phyloP scores from a whole-genome alignment of 345 rosid species.

The Murraya koenigii region DNA sequence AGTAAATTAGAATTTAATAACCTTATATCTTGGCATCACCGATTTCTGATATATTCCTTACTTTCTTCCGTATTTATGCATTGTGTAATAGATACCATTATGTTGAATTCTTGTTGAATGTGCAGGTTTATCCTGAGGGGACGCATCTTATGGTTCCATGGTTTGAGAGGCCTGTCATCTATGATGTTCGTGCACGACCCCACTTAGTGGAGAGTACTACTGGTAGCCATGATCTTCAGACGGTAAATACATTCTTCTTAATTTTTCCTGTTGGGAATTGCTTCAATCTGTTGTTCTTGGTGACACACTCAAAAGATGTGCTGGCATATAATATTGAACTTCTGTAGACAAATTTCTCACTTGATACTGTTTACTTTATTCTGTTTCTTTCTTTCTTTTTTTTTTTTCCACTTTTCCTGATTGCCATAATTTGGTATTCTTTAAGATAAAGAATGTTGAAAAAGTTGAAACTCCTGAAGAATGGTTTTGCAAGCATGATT shows the following conservation, averaged over 20 bases:
- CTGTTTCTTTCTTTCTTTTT: too few relatives aligned
- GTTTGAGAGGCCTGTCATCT: slow-evolving; percentile 89
- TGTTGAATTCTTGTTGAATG: background rate
- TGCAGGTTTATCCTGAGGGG: slow-evolving; percentile 95
- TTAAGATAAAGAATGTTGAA: background rate
- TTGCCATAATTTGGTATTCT: background rate
- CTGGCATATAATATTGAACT: background rate
- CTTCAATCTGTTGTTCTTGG: background rate
- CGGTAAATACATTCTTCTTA: slow-evolving; percentile 37
- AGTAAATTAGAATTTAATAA: too few relatives aligned
- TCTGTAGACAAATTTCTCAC: background rate
- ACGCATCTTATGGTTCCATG: slow-evolving; percentile 90
- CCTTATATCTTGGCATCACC: background rate
- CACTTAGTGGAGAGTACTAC: slow-evolving; percentile 84
- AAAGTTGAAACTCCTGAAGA: background rate
- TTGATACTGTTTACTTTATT: too few relatives aligned
- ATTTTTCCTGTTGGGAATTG: background rate
- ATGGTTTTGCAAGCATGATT: background rate
- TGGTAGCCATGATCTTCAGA: slow-evolving; percentile 97
- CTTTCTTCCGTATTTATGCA: background rate
- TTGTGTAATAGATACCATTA: background rate
- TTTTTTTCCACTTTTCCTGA: too few relatives aligned
- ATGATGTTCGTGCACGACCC: slow-evolving; percentile 95
- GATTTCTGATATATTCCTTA: background rate
- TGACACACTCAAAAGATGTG: background rate